Conservation (phyloP, 176 grass and related monocot species). For the Triticum urartu region DNA sequence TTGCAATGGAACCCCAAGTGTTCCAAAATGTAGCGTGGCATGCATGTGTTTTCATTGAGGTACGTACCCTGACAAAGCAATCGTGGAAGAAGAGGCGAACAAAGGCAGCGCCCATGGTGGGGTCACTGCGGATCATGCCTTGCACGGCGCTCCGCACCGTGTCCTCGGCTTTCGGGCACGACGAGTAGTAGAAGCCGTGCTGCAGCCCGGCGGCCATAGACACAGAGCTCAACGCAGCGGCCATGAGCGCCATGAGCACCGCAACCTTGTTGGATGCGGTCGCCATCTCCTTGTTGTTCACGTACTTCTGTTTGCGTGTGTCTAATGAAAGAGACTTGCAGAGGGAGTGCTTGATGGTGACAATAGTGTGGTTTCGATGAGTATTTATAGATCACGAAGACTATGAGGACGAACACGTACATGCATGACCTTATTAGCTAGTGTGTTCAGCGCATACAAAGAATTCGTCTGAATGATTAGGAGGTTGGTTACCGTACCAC, state of each 20-base stretch:
- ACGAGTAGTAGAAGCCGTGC: conserved; percentile 31
- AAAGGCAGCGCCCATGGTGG: conserved; percentile 36
- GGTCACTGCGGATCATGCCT: background rate
- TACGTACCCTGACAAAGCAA: conserved; percentile 60
- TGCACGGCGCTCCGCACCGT: conserved; percentile 35
- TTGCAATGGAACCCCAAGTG: background rate
- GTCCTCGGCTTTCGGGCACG: conserved; percentile 38
- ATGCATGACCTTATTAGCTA: background rate
- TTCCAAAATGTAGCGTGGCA: background rate
- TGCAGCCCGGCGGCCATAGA: background rate
- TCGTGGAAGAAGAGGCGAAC: conserved; percentile 71
- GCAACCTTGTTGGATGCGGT: background rate
- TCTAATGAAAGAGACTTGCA: background rate
- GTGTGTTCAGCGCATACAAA: background rate
- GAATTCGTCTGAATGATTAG: background rate
- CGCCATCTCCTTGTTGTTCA: background rate
- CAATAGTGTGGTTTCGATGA: background rate
- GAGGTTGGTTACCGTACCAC: background rate
- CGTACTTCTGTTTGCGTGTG: background rate
- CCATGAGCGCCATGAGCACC: conserved; percentile 2
- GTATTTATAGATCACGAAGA: conserved; percentile 14
- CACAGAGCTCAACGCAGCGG: background rate
- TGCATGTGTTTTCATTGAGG: background rate
- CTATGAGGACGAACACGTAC: background rate
- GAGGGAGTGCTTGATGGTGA: conserved; percentile 14